Conservation (phyloP, 805 yeast species). For the Candida ipomoeae region DNA sequence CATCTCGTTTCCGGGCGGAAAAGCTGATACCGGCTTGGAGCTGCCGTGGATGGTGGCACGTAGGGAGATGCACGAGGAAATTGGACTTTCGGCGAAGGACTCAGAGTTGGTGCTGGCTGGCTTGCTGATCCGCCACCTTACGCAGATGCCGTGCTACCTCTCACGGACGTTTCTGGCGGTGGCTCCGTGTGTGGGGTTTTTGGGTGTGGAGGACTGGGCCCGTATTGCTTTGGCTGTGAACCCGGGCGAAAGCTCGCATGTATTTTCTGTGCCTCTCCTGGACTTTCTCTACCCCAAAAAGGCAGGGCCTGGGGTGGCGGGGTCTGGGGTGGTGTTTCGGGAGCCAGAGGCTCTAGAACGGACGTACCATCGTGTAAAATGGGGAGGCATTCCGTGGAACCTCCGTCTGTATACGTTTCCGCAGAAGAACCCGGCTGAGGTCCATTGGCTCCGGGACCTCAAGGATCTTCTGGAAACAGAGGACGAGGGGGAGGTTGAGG, state of each 20-base stretch:
- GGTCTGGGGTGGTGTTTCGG: slow-evolving; percentile 20
- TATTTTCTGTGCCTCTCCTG: slow-evolving; percentile 64
- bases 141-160: slow-evolving; percentile 70
- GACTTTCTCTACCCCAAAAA: slow-evolving; percentile 46
- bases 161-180: slow-evolving; percentile 82
- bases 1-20: slow-evolving; percentile 91
- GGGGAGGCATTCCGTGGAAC: slow-evolving; percentile 75
- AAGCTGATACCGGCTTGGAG: slow-evolving; percentile 67
- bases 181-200: slow-evolving; percentile 69
- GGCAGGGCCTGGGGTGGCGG: slow-evolving; percentile 6
- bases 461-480: slow-evolving; percentile 55
- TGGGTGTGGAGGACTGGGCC: slow-evolving; percentile 34
- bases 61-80: slow-evolving; percentile 84
- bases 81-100: slow-evolving; percentile 59
- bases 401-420: slow-evolving; percentile 61
- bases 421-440: slow-evolving; percentile 50
- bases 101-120: slow-evolving; percentile 44
- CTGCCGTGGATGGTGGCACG: slow-evolving; percentile 70
- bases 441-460: slow-evolving; percentile 57
- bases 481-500: slow-evolving; percentile 21
- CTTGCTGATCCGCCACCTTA: slow-evolving; percentile 55
- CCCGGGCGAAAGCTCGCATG: slow-evolving; percentile 72
- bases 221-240: slow-evolving; percentile 47
- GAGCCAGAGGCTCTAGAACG: slow-evolving; percentile 30
- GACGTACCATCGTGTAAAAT: slow-evolving; percentile 38